Conservation (phyloP, 305 asterid species). For the Fraxinus nigra region DNA sequence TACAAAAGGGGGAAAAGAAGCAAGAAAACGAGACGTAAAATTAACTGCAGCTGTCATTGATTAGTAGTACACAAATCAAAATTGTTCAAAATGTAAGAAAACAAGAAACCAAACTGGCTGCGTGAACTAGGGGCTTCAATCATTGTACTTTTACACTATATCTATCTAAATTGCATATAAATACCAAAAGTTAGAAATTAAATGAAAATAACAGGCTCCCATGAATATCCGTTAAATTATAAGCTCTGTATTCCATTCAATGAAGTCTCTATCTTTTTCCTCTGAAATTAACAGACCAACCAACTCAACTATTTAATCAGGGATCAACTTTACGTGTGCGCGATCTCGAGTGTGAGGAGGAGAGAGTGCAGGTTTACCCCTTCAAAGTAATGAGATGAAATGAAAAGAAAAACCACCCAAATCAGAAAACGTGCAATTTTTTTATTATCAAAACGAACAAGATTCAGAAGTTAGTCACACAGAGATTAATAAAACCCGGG, state of each 20-base stretch:
- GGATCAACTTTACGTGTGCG: neutral
- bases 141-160: neutral
- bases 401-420: neutral
- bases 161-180: neutral
- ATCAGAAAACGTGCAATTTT: neutral
- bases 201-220: neutral
- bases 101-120: neutral
- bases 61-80: neutral
- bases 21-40: neutral
- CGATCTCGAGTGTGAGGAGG: neutral
- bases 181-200: neutral
- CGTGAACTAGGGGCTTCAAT: neutral
- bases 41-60: neutral
- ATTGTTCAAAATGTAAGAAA: neutral
- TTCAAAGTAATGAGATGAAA: neutral
- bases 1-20: neutral
- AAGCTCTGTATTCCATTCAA: neutral
- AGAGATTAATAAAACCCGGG: slow-evolving; percentile 5
- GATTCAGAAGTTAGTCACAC: neutral
- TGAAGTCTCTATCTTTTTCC: neutral
- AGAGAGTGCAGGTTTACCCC: neutral
- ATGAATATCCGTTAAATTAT: neutral
- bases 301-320: neutral
- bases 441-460: neutral
- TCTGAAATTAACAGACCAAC: neutral